These are phyloP conservation scores for Pichia sp. DNA, from an alignment of 1,139 yeast genomes.

Conservation along the genomic window DNA sequence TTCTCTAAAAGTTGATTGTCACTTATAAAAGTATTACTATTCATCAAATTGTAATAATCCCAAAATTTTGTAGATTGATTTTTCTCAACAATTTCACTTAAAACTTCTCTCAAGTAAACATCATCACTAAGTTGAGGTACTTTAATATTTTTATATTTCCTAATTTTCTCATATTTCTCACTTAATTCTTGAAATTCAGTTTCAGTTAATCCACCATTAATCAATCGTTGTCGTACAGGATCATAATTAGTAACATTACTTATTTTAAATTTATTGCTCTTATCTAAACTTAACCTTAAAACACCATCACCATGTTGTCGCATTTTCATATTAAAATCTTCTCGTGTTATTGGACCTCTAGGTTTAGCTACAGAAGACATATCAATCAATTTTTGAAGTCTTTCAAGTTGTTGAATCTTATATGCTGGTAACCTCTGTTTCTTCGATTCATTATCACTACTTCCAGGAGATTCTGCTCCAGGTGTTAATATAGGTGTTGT, in stretches of 20 bases:
- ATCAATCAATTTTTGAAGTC: conserved; percentile 11
- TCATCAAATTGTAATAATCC: background rate
- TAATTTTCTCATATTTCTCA: conserved; percentile 6
- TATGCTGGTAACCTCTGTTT: conserved; percentile 13
- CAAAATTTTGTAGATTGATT: conserved; percentile 5
- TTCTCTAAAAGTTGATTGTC: conserved; percentile 2
- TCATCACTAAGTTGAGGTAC: conserved; percentile 14
- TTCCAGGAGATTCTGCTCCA: background rate
- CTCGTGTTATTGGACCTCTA: conserved; percentile 8
- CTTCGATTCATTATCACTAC: background rate
- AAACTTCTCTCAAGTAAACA: conserved; percentile 5
- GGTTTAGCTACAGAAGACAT: conserved; percentile 19
- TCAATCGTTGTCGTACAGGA: conserved; percentile 11
- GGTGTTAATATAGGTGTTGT: too few relatives aligned
- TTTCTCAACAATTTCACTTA: conserved; percentile 6
- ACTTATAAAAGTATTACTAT: background rate
- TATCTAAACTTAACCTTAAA: conserved; percentile 3
- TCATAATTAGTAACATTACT: conserved; percentile 15
- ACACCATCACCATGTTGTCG: background rate
- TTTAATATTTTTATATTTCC: conserved; percentile 7
- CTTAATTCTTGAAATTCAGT: conserved; percentile 2
- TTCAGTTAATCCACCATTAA: conserved; percentile 2
- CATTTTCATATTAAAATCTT: background rate
- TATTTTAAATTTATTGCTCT: conserved; percentile 11
- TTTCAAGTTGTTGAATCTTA: conserved; percentile 16